Conservation (phyloP, 768 basidiomycete species). For the Leccinum longicurvipes region DNA sequence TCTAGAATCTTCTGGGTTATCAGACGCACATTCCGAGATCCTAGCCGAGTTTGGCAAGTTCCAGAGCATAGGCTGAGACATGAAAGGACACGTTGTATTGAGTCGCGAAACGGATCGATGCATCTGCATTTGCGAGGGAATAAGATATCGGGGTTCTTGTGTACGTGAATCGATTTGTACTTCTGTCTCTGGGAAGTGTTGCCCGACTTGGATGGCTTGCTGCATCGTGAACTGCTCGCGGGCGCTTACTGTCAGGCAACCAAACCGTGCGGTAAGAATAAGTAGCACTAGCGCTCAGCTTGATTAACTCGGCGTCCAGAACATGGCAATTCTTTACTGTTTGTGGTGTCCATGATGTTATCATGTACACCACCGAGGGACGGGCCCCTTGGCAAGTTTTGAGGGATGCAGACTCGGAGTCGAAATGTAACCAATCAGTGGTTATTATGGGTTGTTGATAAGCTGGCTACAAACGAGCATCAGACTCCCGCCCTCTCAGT, state of each 20-base stretch:
- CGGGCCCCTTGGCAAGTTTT: too few species aligned
- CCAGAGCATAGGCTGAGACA: not conserved
- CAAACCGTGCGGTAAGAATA: not conserved
- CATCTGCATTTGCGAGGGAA: constrained; percentile 46
- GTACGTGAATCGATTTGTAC: constrained; percentile 79
- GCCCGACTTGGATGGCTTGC: constrained; percentile 79
- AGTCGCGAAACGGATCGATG: constrained; percentile 37
- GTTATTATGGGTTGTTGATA: too few species aligned
- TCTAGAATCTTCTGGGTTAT: constrained; percentile 56
- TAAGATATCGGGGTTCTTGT: constrained; percentile 59
- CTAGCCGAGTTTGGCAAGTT: constrained; percentile 44
- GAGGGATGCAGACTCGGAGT: too few species aligned
- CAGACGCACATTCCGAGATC: constrained; percentile 59
- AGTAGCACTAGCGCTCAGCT: constrained; percentile 42
- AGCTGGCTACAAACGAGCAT: too few species aligned
- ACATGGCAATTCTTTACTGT: constrained; percentile 31
- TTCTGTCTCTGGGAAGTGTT: constrained; percentile 66
- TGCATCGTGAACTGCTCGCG: constrained; percentile 86
- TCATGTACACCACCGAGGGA: too few species aligned
- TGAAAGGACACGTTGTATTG: constrained; percentile 53
- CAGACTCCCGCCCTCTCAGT: too few species aligned
- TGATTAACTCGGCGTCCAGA: constrained; percentile 94
- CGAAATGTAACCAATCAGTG: too few species aligned
- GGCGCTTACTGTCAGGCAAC: not conserved
- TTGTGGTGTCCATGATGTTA: constrained; percentile 1